Evolutionary conservation across 495 filamentous ascomycete genomes (phyloP), one percentile per base, ranked within the genome.

Genomic region (Tuber indicum): DNA sequence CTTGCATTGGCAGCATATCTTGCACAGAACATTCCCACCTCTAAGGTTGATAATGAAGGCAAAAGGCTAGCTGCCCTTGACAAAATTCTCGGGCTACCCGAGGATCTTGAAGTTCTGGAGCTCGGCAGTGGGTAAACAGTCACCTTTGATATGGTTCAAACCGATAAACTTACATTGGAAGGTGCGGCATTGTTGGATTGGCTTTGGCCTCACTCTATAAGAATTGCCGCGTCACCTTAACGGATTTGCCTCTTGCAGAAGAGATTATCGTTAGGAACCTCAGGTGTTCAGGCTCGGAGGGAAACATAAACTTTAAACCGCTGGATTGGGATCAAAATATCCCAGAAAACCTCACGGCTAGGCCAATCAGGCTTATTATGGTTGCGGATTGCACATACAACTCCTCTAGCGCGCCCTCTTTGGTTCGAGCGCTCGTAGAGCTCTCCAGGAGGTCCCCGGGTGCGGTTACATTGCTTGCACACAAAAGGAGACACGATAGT

Each of bases 301-400:
- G 21, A 79, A 46, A 77, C 6, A 78, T 89, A 32, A 80, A 84
- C 0, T 95, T 91, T 80, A 85, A 88, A 72, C 73, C 70, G 85
- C 88, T 98, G 32, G 91, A 97, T 84, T 99, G 96, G 96, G 87
- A 90, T 44, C 83, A 88, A 41, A 47, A 80, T 26, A 85, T 88
- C 32, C 12, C 85, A 85, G 2, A 45, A 83, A 23, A 78, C 85
- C 26, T 85, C 86, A 7, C 81, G 80, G 42, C 82, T 85, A 3
- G 84, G 83, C 41, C 79, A 82, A 90, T 91, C 84, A 91, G 97
- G 83, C 81, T 98, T 46, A 86, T 98, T 39, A 84, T 97, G 8
- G 87, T 97, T 2, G 93, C 94, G 26, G 96, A 99, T 82, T 98
- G 96, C 86, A 99, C 94, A 17, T 99, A 99, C 85, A 99, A 98